Evolutionary conservation across 805 yeast species (phyloP), one percentile per base, ranked within the genome.

Genomic region (Metschnikowia hibisci): DNA sequence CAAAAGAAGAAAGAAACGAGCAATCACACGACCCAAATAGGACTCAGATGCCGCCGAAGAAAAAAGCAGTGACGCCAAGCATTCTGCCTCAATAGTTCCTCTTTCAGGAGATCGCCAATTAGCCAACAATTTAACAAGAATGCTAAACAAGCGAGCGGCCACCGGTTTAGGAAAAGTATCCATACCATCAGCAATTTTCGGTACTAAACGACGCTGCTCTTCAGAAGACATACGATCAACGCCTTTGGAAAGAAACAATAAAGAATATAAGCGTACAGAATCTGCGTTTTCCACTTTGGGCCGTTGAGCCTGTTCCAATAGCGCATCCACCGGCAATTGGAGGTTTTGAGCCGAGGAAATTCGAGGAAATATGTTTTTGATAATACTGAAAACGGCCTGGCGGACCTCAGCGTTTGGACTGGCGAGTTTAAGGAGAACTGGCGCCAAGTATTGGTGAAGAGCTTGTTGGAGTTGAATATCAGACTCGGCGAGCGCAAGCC

Each of bases 361-460:
- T 40, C 96, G 71, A 0, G 87, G 80, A 40, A 84, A 71, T 11
- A 87, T 55, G 56, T 86, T 82, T 46, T 81, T 81, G 30, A 88
- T 70, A 9, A 83, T 76, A 49, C 80, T 79, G 26, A 84, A 68
- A 2, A 90, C 82, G 30, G 84, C 82, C 22, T 74, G 67, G 47
- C 93, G 74, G 1, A 86, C 96, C 12, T 76, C 66, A 0, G 70
- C 66, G 59, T 84, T 77, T 3, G 82, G 76, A 12, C 96, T 88
- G 2, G 84, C 77, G 41, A 90, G 71, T 58, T 91, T 91, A 48
- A 90, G 67, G 28, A 91, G 64, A 22, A 91, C 58, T 1, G 99
- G 96, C 1, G 87, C 74, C 33, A 91, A 69, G 56, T 84, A 91
- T 0, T 77, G 62, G 9, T 72, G 70, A 32, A 93, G 59, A 4